phyloP scores from a whole-genome alignment of 176 grass and related monocot genomes.

The Sorghum bicolor region DNA sequence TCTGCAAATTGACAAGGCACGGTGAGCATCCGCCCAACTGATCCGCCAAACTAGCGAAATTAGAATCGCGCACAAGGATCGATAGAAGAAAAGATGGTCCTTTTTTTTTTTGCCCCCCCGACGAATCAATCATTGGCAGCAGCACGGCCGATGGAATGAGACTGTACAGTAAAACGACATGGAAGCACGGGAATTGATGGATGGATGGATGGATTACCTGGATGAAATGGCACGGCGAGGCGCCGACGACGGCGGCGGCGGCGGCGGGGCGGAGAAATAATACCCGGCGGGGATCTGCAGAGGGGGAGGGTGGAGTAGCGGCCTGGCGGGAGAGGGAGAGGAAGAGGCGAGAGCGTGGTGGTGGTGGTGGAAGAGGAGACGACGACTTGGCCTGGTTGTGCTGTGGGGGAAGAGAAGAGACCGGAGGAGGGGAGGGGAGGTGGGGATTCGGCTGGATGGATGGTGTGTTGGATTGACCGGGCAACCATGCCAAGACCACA shows the following conservation, averaged over 20 bases:
- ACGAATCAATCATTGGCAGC: background rate
- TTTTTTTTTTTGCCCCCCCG: no score
- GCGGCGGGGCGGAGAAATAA: no score
- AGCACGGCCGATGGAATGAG: background rate
- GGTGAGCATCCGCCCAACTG: background rate
- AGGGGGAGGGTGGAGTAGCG: background rate
- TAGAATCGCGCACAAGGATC: background rate
- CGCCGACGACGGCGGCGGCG: background rate
- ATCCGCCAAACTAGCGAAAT: background rate
- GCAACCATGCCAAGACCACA: constrained; percentile 2
- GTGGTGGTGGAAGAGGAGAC: background rate
- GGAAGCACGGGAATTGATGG: background rate
- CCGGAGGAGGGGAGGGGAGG: background rate
- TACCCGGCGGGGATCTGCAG: background rate
- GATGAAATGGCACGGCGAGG: background rate
- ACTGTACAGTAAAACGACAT: background rate
- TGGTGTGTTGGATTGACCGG: constrained; percentile 37
- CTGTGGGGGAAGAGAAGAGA: no score
- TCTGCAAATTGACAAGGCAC: constrained; percentile 9
- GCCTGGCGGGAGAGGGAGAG: background rate
- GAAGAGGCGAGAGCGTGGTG: background rate
- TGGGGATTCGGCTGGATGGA: background rate
- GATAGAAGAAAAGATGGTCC: background rate
- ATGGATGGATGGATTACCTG: constrained; percentile 27
- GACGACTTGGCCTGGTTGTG: constrained; percentile 6